Evolutionary conservation across 2,329 filamentous ascomycete species (phyloP), one percentile per base, ranked within the genome.

Genomic region (Zopfia rhizophila): DNA sequence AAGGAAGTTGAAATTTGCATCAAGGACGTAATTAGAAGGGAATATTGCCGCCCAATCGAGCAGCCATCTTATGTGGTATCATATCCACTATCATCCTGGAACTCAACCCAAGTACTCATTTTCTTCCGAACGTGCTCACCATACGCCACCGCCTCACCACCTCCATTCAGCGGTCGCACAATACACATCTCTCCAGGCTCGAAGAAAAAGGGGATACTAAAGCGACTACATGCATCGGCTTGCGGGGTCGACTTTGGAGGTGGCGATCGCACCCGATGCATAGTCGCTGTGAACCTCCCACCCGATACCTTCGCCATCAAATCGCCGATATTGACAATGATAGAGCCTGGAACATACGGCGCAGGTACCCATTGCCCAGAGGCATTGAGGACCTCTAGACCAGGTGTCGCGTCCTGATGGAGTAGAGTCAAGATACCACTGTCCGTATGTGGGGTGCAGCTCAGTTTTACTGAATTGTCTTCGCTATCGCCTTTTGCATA

Each of bases 151-250:
- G 54, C 55, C 10, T 61, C 58, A 13, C 59, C 59, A 7, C 45
- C 39, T 6, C 61, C 68, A 54, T 69, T 66, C 10, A 78, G 59
- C 30, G 69, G 68, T 38, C 59, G 55, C 7, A 78, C 67, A 13
- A 75, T 48, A 57, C 74, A 76, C 12, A 65, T 48, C 51, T 74
- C 66, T 3, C 75, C 75, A 1, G 75, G 76, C 59, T 78, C 74
- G 49, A 78, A 78, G 60, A 79, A 78, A 56, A 78, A 78, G 2
- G 75, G 75, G 19, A 78, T 72, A 36, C 73, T 76, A 42, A 74
- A 75, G 13, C 73, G 58, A 1, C 69, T 70, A 24, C 46, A 43
- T 10, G 18, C 6, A 19, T 30, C 25, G n/a, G 25, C 30, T 58
- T 51, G 5, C 62, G 61, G 14, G 55, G 49, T 13, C 53, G 59